Evolutionary conservation across 108 stramenopile genomes (phyloP).

Genomic region (Skeletonema tropicum): DNA sequence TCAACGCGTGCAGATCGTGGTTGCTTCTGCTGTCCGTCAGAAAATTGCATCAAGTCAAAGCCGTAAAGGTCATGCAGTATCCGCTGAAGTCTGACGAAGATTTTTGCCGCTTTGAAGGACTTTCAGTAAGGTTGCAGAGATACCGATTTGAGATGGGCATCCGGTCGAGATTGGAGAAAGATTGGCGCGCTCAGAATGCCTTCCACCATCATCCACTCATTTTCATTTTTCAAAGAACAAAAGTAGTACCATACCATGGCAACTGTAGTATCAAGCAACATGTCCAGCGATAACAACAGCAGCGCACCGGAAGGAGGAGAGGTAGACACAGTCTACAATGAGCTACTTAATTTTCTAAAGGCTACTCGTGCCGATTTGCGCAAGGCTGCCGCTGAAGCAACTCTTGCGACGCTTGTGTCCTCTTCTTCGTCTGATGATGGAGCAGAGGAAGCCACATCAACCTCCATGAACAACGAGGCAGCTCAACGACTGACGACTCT

Average conservation of each 20-base stretch:
- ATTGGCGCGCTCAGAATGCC: no score
- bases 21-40: no score
- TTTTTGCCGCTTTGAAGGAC: no score
- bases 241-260: constrained; percentile 6
- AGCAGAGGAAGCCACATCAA: background rate
- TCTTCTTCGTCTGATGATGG: background rate
- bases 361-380: constrained; percentile 47
- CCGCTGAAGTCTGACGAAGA: no score
- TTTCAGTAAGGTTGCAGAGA: no score
- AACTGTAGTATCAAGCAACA: constrained; percentile 4
- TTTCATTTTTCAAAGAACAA: constrained; percentile 4
- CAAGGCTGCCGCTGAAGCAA: constrained; percentile 42
- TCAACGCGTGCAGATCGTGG: no score
- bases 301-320: constrained; percentile 6
- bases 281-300: background rate
- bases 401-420: constrained; percentile 35
- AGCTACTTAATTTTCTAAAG: constrained; percentile 37
- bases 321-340: constrained; percentile 25
- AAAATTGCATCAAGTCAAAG: background rate
- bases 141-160: no score
- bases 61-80: background rate
- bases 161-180: no score
- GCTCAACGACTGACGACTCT: constrained; percentile 18
- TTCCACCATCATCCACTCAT: constrained; percentile 1
- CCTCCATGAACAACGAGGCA: constrained; percentile 10